These are phyloP conservation scores for Candida nonsorbophila DNA, from an alignment of 805 yeast species.

Conservation along the genomic window DNA sequence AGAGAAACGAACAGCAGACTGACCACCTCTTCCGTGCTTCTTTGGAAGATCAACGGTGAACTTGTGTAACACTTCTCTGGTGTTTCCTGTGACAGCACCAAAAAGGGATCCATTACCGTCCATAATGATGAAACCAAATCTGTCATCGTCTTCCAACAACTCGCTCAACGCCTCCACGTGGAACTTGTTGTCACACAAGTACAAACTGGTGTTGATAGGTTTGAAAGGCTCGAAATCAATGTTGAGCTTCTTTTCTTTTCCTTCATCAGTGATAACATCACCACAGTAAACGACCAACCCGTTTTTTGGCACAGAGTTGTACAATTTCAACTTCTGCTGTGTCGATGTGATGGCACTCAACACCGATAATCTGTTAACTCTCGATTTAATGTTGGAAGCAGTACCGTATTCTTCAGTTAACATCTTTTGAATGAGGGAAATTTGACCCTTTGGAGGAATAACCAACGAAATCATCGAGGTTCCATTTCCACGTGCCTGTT, in stretches of 20 bases:
- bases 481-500: constrained; percentile 95
- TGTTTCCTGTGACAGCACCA: constrained; percentile 94
- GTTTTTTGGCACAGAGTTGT: constrained; percentile 85
- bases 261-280: constrained; percentile 94
- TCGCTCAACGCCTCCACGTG: constrained; percentile 96
- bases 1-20: constrained; percentile 97
- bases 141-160: constrained; percentile 89
- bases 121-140: constrained; percentile 97
- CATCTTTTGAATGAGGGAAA: constrained; percentile 82
- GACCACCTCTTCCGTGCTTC: constrained; percentile 99
- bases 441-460: constrained; percentile 93
- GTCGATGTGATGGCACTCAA: constrained; percentile 96
- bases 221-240: constrained; percentile 98
- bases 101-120: constrained; percentile 98
- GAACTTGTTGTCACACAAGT: constrained; percentile 95
- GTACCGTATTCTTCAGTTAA: constrained; percentile 98
- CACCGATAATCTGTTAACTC: constrained; percentile 94
- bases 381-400: constrained; percentile 94
- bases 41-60: constrained; percentile 96
- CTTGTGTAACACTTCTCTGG: constrained; percentile 92
- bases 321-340: constrained; percentile 90
- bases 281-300: constrained; percentile 98
- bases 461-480: constrained; percentile 97
- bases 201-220: constrained; percentile 94
- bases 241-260: constrained; percentile 93